Percentiles rank a stretch among this genome's conserved stretches.
These are phyloP conservation scores for Cercis canadensis DNA, from an alignment of 306 rosid species.

Conservation along the genomic window DNA sequence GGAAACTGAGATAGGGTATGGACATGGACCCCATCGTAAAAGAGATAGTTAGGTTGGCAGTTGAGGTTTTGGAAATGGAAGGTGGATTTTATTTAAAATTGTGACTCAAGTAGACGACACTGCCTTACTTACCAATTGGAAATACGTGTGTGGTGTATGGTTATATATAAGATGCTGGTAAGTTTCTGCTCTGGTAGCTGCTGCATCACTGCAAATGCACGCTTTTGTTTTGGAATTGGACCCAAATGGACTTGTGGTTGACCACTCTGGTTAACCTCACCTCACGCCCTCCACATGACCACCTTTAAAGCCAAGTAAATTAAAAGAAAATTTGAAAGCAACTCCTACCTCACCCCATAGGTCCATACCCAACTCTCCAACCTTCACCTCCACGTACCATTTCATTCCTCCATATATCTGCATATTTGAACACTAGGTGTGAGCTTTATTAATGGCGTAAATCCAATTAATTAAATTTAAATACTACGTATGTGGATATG, in stretches of 20 bases:
- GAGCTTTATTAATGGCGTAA: no score
- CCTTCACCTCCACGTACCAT: constrained; percentile 32
- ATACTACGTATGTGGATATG: no score
- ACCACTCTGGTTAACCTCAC: constrained; percentile 7
- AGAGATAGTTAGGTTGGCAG: constrained; percentile 47
- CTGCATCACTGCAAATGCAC: not conserved
- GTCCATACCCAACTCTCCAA: constrained; percentile 6
- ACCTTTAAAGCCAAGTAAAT: constrained; percentile 71
- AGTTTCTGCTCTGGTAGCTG: not conserved
- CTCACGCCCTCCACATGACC: constrained; percentile 42
- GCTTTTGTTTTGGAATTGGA: no score
- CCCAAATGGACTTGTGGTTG: no score
- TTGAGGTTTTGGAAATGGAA: constrained; percentile 34
- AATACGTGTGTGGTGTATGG: constrained; percentile 27
- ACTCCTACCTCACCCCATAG: constrained; percentile 24
- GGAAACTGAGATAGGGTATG: not conserved
- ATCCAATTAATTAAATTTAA: no score
- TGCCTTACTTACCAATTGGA: constrained; percentile 9
- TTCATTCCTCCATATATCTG: not conserved
- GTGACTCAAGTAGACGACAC: constrained; percentile 28
- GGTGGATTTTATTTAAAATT: constrained; percentile 25
- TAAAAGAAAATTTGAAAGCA: constrained; percentile 51
- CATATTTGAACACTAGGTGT: no score
- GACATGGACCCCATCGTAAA: constrained; percentile 31
- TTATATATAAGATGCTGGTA: no score